Evolutionary conservation across 208 protist genomes (phyloP), one percentile per base, ranked within the genome.

Genomic region (Endotrypanum monterogeii): DNA sequence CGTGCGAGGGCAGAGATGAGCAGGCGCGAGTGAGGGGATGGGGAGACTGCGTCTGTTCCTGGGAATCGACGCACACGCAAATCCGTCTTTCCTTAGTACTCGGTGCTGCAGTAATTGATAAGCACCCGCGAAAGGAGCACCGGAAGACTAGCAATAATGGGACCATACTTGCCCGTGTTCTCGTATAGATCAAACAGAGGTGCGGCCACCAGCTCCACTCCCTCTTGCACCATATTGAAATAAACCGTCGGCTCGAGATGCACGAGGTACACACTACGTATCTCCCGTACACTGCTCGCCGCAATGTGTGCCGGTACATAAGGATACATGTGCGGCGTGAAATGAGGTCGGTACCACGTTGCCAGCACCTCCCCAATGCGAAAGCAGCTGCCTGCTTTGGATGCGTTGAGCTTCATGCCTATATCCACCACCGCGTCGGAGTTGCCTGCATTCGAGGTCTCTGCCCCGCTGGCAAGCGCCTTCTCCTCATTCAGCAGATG

Each of bases 181-280:
- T 98, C 94, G 74, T 98, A 97, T 25, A 98, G 71, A 50, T 98
- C 94, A 74, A 97, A 98, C 14, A 98, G 71, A 46, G 96, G 96
- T 0, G 94, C 93, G 1, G 93, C 91, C 39, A 98, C 89, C 32
- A 98, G 76, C 74, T 96, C 83, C 44, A 87, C 82, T 61, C 94
- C 89, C 7, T 78, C 73, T 48, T 90, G 83, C 30, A 83, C 63
- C 46, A 96, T 71, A 18, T 84, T 88, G 41, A 98, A 89, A 48
- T 94, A 82, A 70, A 89, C 83, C 60, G 83, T 84, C 14, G 89
- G 83, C 67, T 90, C 85, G 23, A 97, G 28, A 71, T 94, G 88
- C 0, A 97, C 89, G 9, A 98, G 80, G 77, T 93, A 96, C n/a
- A 98, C 56, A 28, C 84, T 92, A 14, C 89, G 90, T 32, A 92